phyloP scores from a whole-genome alignment of 139 green algal species.

The Micractinium sp. region DNA sequence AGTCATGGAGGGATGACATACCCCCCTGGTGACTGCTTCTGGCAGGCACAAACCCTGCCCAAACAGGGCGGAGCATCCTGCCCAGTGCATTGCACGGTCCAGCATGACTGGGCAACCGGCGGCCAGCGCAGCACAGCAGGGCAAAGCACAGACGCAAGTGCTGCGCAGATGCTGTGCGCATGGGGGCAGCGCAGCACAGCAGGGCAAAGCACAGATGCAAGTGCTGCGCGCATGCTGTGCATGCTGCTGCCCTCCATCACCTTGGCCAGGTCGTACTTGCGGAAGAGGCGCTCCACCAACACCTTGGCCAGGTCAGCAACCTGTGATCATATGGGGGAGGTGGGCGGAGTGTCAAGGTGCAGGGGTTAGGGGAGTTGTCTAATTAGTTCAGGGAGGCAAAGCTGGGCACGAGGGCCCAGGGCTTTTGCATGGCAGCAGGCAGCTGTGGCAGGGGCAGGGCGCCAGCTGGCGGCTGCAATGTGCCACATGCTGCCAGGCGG shows the following conservation, averaged over 20 bases:
- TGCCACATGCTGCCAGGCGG: neutral
- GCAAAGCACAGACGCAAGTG: no score
- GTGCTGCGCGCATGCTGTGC: no score
- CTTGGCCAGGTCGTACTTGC: neutral
- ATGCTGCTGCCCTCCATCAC: no score
- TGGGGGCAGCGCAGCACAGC: neutral
- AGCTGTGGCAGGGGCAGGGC: neutral
- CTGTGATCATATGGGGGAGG: no score
- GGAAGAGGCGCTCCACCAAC: conserved; percentile 9
- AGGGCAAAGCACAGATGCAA: no score
- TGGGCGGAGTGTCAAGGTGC: no score
- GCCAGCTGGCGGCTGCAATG: neutral
- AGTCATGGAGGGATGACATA: no score
- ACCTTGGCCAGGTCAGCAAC: conserved; percentile 49
- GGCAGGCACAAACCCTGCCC: neutral
- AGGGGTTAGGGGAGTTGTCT: no score
- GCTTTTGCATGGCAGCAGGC: conserved; percentile 33
- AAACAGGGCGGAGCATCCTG: neutral
- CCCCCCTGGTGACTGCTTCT: neutral
- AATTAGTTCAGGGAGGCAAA: no score
- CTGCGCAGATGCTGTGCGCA: no score
- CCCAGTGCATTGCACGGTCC: neutral
- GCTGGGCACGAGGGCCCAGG: no score
- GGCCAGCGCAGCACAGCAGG: neutral
- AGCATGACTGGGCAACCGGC: neutral